phyloP scores from a whole-genome alignment of 306 rosid genomes.

The Bauhinia variegata region DNA sequence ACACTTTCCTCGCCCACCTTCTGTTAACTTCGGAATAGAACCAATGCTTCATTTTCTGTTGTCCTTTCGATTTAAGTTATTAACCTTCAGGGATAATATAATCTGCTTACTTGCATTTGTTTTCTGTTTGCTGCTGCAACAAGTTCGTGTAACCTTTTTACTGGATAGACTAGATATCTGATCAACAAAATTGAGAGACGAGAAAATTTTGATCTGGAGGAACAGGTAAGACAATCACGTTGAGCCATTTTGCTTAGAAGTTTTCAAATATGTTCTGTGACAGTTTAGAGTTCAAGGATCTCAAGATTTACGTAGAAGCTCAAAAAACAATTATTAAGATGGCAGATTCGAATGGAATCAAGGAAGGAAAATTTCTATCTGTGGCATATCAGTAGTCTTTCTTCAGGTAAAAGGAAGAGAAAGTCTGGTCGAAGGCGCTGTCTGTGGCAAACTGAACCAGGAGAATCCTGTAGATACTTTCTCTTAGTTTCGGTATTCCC shows the following conservation, averaged over 20 bases:
- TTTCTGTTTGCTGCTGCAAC: conserved; percentile 2
- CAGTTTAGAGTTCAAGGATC: conserved; percentile 70
- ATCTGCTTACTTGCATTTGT: conserved; percentile 5
- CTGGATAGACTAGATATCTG: conserved; percentile 14
- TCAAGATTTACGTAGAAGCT: conserved; percentile 71
- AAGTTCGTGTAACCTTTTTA: conserved; percentile 12
- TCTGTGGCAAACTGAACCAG: conserved; percentile 35
- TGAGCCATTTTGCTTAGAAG: conserved; percentile 15
- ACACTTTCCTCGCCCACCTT: background rate
- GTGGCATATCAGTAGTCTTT: conserved; percentile 66
- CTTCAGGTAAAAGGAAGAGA: conserved; percentile 59
- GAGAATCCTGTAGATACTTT: too few relatives aligned
- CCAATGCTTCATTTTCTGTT: background rate
- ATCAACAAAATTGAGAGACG: conserved; percentile 52
- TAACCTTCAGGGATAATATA: background rate
- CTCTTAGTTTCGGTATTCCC: background rate
- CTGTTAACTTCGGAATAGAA: background rate
- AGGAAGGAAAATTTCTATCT: conserved; percentile 79
- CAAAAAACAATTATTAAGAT: conserved; percentile 72
- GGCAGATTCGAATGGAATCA: conserved; percentile 70
- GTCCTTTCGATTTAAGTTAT: conserved; percentile 5
- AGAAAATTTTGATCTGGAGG: conserved; percentile 77
- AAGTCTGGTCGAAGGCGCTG: conserved; percentile 75
- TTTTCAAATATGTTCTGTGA: conserved; percentile 29
- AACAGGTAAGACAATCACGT: conserved; percentile 65